These are phyloP conservation scores for Boletus barrowsii DNA, from an alignment of 768 basidiomycete genomes.

Conservation along the genomic window DNA sequence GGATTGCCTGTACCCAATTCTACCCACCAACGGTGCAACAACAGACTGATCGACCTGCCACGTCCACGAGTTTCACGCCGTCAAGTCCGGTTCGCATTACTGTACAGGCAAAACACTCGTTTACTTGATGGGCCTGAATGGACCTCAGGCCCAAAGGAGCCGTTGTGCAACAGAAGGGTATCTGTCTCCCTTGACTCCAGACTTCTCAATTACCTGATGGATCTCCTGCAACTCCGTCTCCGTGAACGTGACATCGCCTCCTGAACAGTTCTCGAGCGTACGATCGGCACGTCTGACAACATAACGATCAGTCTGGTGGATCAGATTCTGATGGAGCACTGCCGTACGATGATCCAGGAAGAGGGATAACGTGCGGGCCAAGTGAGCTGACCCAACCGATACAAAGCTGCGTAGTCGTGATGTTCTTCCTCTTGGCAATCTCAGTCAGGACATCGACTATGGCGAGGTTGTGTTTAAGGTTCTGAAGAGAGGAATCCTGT, in stretches of 20 bases:
- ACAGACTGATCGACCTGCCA: background rate
- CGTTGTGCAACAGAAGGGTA: slow-evolving; percentile 26
- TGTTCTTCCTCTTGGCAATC: slow-evolving; percentile 41
- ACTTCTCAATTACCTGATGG: slow-evolving; percentile 32
- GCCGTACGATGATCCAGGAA: slow-evolving; percentile 46
- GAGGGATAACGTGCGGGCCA: slow-evolving; percentile 44
- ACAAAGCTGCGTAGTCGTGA: slow-evolving; percentile 42
- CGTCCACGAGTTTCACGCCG: background rate
- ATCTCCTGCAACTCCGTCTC: slow-evolving; percentile 41
- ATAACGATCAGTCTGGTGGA: background rate
- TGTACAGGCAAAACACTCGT: background rate
- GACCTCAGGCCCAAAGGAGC: slow-evolving; percentile 34
- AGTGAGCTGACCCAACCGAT: slow-evolving; percentile 43
- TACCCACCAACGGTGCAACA: background rate
- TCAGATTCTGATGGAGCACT: background rate
- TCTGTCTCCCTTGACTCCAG: slow-evolving; percentile 39
- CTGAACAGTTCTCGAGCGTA: slow-evolving; percentile 45
- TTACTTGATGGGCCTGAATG: background rate
- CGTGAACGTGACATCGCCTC: slow-evolving; percentile 41
- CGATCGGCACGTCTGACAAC: slow-evolving; percentile 31
- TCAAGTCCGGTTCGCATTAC: background rate
- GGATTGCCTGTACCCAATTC: too few species aligned
- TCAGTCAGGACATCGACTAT: slow-evolving; percentile 41
- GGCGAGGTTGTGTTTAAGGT: slow-evolving; percentile 39
- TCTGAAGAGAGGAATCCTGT: slow-evolving; percentile 20